These are phyloP conservation scores for Bocquillonia castaneifolia DNA, from an alignment of 441 rosid species.

Conservation along the genomic window DNA sequence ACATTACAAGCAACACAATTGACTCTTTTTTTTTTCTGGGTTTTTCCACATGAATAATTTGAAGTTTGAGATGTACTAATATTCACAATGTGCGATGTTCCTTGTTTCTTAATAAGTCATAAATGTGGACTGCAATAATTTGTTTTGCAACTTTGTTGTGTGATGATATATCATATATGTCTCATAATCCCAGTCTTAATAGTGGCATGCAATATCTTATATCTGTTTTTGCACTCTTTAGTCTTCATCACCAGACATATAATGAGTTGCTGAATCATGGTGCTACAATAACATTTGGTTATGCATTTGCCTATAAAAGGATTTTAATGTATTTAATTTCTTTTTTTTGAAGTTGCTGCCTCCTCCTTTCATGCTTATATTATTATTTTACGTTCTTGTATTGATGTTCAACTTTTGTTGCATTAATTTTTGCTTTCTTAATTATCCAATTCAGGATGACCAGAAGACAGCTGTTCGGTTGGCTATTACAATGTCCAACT, in stretches of 20 bases:
- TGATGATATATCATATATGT: not conserved
- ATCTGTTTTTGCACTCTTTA: not conserved
- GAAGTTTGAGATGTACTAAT: not conserved
- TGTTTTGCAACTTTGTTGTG: too few relatives aligned
- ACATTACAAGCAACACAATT: not conserved
- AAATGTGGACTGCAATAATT: not conserved
- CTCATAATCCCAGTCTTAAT: not conserved
- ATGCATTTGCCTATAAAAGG: not conserved
- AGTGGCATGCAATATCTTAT: not conserved
- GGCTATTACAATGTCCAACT: conserved; percentile 74
- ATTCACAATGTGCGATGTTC: not conserved
- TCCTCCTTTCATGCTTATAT: not conserved
- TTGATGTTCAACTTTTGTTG: conserved; percentile 8
- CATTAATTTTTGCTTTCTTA: conserved; percentile 4
- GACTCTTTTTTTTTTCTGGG: not conserved
- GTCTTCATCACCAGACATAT: not conserved
- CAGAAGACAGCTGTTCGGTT: conserved; percentile 66
- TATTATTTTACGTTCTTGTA: not conserved
- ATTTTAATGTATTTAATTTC: not conserved
- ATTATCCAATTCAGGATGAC: conserved; percentile 60
- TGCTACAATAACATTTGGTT: not conserved
- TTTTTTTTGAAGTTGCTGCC: not conserved
- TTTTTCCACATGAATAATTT: not conserved
- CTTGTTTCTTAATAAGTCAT: not conserved
- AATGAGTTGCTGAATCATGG: conserved; percentile 10